Conservation (phyloP, 805 yeast species). For the Starmerella gropengiesseri region DNA sequence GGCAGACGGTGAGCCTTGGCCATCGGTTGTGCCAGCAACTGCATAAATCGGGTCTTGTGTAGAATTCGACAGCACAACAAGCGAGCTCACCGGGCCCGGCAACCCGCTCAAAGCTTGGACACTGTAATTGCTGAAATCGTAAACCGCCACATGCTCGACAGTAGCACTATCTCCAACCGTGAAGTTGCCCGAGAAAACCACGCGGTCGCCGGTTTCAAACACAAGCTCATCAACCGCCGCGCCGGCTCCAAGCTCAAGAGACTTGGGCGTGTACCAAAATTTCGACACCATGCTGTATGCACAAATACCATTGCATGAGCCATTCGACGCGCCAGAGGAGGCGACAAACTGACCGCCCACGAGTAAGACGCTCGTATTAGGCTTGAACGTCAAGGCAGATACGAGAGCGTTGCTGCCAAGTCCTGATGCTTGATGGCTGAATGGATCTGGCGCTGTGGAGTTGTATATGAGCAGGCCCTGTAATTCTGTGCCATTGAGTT, state of each 20-base stretch:
- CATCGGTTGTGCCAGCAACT: constrained; percentile 1
- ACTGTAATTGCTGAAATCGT: constrained; percentile 39
- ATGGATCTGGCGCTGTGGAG: not conserved
- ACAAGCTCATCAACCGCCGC: constrained; percentile 11
- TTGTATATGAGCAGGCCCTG: constrained; percentile 9
- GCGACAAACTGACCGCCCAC: constrained; percentile 15
- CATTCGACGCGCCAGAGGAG: not conserved
- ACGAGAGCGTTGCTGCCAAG: constrained; percentile 5
- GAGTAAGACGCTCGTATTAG: constrained; percentile 11
- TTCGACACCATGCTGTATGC: constrained; percentile 40
- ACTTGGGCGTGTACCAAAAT: constrained; percentile 12
- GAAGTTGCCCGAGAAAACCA: constrained; percentile 48
- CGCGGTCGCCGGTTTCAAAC: constrained; percentile 34
- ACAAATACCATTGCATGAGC: constrained; percentile 35
- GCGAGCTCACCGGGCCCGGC: constrained; percentile 26
- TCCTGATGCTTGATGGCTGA: constrained; percentile 9
- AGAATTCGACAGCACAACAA: constrained; percentile 13
- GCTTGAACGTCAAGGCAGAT: constrained; percentile 8
- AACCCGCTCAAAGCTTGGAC: constrained; percentile 35
- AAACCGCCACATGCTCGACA: constrained; percentile 39
- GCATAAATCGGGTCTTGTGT: constrained; percentile 3
- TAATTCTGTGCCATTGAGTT: not conserved
- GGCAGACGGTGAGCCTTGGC: not conserved
- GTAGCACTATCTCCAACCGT: constrained; percentile 30
- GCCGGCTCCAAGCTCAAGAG: constrained; percentile 1